Percentiles rank a stretch among this genome's conserved stretches.
Conservation (phyloP, 2,329 filamentous ascomycete species). For the Elsinoe necatrix region DNA sequence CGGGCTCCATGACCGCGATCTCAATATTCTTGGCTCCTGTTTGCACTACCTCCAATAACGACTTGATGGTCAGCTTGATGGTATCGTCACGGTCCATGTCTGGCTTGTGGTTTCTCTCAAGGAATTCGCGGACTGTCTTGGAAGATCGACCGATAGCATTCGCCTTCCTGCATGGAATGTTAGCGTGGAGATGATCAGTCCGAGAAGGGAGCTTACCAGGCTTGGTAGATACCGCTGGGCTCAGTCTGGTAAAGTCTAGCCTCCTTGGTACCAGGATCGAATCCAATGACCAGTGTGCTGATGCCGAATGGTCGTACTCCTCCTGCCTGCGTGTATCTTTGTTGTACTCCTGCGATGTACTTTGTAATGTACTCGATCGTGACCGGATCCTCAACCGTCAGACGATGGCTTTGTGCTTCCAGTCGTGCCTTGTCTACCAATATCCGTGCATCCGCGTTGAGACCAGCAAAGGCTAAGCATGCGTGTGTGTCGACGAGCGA, state of each 20-base stretch:
- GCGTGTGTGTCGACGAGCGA: conserved; percentile 92
- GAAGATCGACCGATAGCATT: conserved; percentile 97
- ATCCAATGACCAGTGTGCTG: conserved; percentile 96
- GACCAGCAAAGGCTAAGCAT: conserved; percentile 89
- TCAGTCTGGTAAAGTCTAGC: conserved; percentile 96
- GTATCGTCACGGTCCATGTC: conserved; percentile 95
- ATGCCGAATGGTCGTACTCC: conserved; percentile 98
- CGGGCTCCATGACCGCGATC: conserved; percentile 95
- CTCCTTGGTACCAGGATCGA: conserved; percentile 82
- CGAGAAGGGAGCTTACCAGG: conserved; percentile 58
- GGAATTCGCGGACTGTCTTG: conserved; percentile 97
- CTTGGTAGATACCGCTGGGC: conserved; percentile 98
- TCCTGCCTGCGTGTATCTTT: conserved; percentile 97
- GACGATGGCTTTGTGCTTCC: conserved; percentile 92
- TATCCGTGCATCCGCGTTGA: conserved; percentile 97
- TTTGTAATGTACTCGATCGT: conserved; percentile 99
- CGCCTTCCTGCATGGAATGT: conserved; percentile 69
- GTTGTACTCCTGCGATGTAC: conserved; percentile 94
- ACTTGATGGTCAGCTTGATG: conserved; percentile 96
- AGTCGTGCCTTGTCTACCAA: conserved; percentile 95
- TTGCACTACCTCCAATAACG: conserved; percentile 92
- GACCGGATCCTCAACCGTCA: conserved; percentile 95
- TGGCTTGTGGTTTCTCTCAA: conserved; percentile 98
- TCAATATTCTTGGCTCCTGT: conserved; percentile 99
- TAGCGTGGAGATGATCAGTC: conserved; percentile 1